A percentile compares a stretch with the other conserved stretches of the same genome.
Conservation (phyloP, 768 basidiomycete species). For the Russula dissimulans region DNA sequence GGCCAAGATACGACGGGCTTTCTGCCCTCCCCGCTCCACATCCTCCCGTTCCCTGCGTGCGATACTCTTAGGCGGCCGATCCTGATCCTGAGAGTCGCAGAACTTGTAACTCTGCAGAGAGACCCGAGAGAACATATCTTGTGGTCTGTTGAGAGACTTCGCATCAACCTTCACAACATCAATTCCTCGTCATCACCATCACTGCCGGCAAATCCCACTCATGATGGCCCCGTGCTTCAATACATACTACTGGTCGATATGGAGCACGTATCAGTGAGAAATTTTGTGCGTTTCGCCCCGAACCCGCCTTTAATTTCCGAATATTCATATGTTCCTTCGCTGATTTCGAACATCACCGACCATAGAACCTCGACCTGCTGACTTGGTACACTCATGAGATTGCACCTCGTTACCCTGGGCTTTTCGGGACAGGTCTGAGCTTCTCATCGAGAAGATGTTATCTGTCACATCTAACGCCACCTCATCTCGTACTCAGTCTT, state of each 20-base stretch:
- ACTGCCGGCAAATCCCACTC: constrained; percentile 12
- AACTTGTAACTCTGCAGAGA: constrained; percentile 36
- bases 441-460: constrained; percentile 1
- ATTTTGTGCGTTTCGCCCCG: constrained; percentile 37
- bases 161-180: constrained; percentile 44
- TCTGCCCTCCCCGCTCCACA: constrained; percentile 22
- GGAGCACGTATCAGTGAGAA: constrained; percentile 43
- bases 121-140: constrained; percentile 34
- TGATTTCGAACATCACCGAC: constrained; percentile 10
- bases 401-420: constrained; percentile 63
- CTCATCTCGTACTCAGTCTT: constrained; percentile 38
- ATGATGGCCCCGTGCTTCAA: constrained; percentile 42
- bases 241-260: constrained; percentile 63
- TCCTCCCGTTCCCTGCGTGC: constrained; percentile 40
- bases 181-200: constrained; percentile 27
- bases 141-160: constrained; percentile 41
- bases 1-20: constrained; percentile 1
- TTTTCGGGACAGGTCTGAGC: constrained; percentile 59
- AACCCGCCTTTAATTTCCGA: constrained; percentile 7
- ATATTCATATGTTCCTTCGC: constrained; percentile 15
- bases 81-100: constrained; percentile 41
- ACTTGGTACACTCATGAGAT: constrained; percentile 59
- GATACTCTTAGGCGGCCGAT: constrained; percentile 64
- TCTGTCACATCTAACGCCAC: constrained; percentile 15
- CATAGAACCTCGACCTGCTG: constrained; percentile 50